Evolutionary conservation across 2,329 filamentous ascomycete genomes (phyloP), one percentile per base, ranked within the genome.

Genomic region (Scorias spongiosa): DNA sequence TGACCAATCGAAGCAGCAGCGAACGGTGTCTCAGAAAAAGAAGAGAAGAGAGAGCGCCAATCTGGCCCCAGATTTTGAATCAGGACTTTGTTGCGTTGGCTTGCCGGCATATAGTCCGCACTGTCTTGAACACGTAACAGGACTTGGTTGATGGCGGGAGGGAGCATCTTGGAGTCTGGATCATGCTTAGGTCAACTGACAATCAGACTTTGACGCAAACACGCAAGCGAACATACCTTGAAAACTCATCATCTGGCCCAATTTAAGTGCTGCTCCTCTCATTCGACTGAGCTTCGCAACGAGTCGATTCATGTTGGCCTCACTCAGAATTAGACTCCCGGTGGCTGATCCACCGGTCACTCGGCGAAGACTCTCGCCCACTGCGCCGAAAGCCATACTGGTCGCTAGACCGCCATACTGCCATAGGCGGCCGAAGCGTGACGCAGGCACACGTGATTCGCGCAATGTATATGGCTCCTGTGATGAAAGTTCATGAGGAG

Each of bases 211-310:
- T 9, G 38, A 14, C 39, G 48, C 29, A 48, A 30, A 5, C 38
- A 39, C 39, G 12, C 8, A 5, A 17, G 10, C 5, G 2, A 32
- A 52, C 55, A 44, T 49, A 72, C 71, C 72, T 68, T 98, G 91
- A 58, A 98, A 91, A 61, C 87, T 95, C 71, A 98, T 82, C 83
- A 96, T 91, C 67, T 98, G 91, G 1, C 91, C 93, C 20, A 98
- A 66, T 66, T 98, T 98, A 37, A 98, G 70, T n/a, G 91, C 91
- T 5, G 91, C 93, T 32, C 91, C 91, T 56, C 91, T 78, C 91
- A 98, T 98, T 17, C 84, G 82, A 2, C 89, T 96, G 2, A 98
- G 73, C 63, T 93, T 95, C 5, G 85, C 73, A 1, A 98, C 91
- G 8, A 98, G 73, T 40, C 93, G 76, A 60, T 96, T 88, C 75